Evolutionary conservation across 805 yeast genomes (phyloP).

Genomic region (Yamadazyma ubonensis): DNA sequence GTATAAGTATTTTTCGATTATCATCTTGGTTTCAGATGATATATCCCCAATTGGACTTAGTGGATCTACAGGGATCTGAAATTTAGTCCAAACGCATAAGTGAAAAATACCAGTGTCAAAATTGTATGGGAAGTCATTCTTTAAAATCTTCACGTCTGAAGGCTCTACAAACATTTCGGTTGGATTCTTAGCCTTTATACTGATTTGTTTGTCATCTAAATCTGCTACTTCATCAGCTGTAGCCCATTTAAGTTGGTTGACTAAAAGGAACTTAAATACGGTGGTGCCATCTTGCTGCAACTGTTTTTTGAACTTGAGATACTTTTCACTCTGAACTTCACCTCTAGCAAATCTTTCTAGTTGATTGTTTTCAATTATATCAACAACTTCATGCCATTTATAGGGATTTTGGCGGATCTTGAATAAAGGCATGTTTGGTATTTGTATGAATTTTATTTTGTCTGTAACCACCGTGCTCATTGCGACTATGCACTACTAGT

Average conservation of each 20-base stretch:
- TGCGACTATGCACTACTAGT: background rate
- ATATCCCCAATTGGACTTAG: constrained; percentile 52
- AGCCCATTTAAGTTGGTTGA: constrained; percentile 52
- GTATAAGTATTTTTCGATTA: constrained; percentile 46
- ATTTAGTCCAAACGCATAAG: constrained; percentile 67
- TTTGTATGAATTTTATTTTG: constrained; percentile 21
- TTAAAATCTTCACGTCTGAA: constrained; percentile 44
- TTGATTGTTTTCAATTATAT: constrained; percentile 39
- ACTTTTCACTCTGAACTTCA: constrained; percentile 39
- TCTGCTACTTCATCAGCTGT: constrained; percentile 25
- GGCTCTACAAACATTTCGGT: constrained; percentile 39
- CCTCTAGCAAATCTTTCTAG: constrained; percentile 53
- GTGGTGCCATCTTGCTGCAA: constrained; percentile 35
- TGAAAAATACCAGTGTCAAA: constrained; percentile 53
- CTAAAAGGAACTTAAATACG: constrained; percentile 50
- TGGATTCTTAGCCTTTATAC: constrained; percentile 11
- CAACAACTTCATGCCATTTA: constrained; percentile 44
- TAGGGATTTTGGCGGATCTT: constrained; percentile 38
- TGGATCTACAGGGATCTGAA: constrained; percentile 52
- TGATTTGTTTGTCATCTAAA: constrained; percentile 17
- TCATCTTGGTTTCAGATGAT: constrained; percentile 36
- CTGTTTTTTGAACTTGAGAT: constrained; percentile 44
- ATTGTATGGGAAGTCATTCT: constrained; percentile 68
- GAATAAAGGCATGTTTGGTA: constrained; percentile 40
- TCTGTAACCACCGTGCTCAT: constrained; percentile 11